A percentile compares a stretch with the other conserved stretches of the same genome.
Evolutionary conservation across 2,329 filamentous ascomycete genomes (phyloP).

Genomic region (Gaeumannomyces tritici): DNA sequence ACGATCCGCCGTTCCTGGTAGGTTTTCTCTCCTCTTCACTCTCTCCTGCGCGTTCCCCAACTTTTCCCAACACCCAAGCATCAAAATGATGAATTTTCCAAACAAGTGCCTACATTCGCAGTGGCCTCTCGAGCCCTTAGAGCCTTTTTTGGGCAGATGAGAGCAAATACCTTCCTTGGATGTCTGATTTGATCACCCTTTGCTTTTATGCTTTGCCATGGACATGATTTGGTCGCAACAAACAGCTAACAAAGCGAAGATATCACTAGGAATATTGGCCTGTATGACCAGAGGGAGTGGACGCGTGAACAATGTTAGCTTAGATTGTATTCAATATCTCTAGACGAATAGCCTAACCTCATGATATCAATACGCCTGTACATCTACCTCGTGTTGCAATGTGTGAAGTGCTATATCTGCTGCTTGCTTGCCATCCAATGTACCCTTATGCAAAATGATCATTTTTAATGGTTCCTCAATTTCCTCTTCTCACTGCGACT

Average conservation of each 20-base stretch:
- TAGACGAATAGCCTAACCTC: too few species aligned
- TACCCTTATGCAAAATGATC: too few species aligned
- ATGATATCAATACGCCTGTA: too few species aligned
- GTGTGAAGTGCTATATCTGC: too few species aligned
- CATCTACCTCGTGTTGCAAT: too few species aligned
- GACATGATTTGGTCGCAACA: neutral
- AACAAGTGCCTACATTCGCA: conserved; percentile 54
- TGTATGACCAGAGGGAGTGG: neutral
- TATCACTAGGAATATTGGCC: neutral
- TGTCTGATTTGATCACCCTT: conserved; percentile 34
- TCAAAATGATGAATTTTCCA: conserved; percentile 60
- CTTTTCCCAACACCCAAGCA: conserved; percentile 6
- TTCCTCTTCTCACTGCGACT: too few species aligned
- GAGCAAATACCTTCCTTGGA: conserved; percentile 63
- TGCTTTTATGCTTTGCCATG: neutral
- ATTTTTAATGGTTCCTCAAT: too few species aligned
- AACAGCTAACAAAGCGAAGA: conserved; percentile 5
- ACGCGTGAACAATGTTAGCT: too few species aligned
- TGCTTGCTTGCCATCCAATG: too few species aligned
- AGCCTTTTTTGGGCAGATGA: conserved; percentile 63
- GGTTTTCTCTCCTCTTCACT: conserved; percentile 13
- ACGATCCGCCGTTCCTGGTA: conserved; percentile 14
- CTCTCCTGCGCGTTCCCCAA: conserved; percentile 9
- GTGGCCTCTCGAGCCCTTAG: conserved; percentile 66
- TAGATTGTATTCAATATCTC: too few species aligned